Percentiles rank a stretch among this genome's conserved stretches.
Evolutionary conservation across 2,329 filamentous ascomycete species (phyloP).

Genomic region (Aureobasidium sp.): DNA sequence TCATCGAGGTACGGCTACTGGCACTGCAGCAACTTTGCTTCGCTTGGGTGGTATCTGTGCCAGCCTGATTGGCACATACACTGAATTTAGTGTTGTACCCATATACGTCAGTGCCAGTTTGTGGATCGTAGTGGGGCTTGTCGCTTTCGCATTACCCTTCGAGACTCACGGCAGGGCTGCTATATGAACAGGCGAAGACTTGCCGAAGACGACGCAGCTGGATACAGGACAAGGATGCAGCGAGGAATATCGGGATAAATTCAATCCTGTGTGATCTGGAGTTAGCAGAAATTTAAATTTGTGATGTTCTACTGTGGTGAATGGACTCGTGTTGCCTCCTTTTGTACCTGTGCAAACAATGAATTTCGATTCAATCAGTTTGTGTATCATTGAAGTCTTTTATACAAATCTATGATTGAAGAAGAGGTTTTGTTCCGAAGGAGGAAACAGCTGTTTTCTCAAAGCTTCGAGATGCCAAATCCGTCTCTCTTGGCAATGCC

Average conservation of each 20-base stretch:
- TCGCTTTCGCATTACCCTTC: neutral
- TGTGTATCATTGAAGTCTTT: no score
- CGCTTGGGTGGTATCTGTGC: slow-evolving; percentile 51
- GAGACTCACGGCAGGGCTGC: neutral
- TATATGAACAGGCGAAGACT: neutral
- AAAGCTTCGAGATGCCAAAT: slow-evolving; percentile 16
- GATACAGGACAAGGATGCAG: no score
- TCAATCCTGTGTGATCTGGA: no score
- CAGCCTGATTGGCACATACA: neutral
- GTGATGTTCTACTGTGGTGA: no score
- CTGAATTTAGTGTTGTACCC: neutral
- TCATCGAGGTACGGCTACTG: slow-evolving; percentile 61
- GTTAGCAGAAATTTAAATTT: no score
- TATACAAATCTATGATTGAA: no score
- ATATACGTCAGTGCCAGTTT: neutral
- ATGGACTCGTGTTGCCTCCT: no score
- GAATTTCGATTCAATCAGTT: no score
- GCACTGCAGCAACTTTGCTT: slow-evolving; percentile 64
- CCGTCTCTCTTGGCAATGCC: slow-evolving; percentile 15
- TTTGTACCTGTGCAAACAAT: no score
- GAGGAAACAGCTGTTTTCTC: neutral
- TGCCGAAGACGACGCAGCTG: no score
- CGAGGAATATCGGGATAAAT: no score
- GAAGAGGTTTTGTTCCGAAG: no score
- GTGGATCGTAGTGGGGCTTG: neutral